Conservation (phyloP, 2,329 filamentous ascomycete species). For the Myriosclerotinia scirpicola region DNA sequence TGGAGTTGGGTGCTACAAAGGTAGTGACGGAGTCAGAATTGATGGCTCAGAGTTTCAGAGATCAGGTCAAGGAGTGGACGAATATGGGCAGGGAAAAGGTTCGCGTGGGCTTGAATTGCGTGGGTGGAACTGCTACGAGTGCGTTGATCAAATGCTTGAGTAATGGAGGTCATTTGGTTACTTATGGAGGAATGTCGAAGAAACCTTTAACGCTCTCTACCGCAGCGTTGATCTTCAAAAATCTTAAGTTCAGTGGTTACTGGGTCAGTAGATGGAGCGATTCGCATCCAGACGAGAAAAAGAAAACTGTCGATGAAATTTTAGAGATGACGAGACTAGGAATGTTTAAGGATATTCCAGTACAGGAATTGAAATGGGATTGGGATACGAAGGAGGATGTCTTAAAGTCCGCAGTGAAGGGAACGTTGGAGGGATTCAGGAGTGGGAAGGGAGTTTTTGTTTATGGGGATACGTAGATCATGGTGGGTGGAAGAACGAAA, state of each 20-base stretch:
- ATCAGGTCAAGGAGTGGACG: constrained; percentile 61
- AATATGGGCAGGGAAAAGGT: constrained; percentile 69
- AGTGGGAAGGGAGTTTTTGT: constrained; percentile 88
- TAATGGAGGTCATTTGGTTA: constrained; percentile 73
- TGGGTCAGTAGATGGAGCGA: constrained; percentile 93
- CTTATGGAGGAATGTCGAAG: constrained; percentile 93
- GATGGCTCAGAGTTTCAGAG: constrained; percentile 46
- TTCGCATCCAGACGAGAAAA: constrained; percentile 69
- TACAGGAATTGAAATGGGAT: constrained; percentile 79
- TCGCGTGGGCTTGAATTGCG: constrained; percentile 84
- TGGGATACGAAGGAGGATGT: constrained; percentile 73
- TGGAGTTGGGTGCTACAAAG: constrained; percentile 54
- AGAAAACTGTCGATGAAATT: constrained; percentile 80
- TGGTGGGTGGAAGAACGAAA: neutral
- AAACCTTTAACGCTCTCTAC: constrained; percentile 81
- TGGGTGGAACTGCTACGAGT: constrained; percentile 82
- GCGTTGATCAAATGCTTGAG: constrained; percentile 73
- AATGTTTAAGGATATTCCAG: constrained; percentile 78
- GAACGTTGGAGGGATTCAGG: constrained; percentile 79
- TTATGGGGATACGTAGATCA: constrained; percentile 57
- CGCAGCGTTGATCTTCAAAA: constrained; percentile 87
- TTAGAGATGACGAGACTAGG: constrained; percentile 71
- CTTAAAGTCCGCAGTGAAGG: constrained; percentile 73
- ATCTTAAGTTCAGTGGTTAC: constrained; percentile 86
- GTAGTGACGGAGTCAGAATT: constrained; percentile 52